Evolutionary conservation across 495 filamentous ascomycete genomes (phyloP).

Genomic region (Peziza echinospora): DNA sequence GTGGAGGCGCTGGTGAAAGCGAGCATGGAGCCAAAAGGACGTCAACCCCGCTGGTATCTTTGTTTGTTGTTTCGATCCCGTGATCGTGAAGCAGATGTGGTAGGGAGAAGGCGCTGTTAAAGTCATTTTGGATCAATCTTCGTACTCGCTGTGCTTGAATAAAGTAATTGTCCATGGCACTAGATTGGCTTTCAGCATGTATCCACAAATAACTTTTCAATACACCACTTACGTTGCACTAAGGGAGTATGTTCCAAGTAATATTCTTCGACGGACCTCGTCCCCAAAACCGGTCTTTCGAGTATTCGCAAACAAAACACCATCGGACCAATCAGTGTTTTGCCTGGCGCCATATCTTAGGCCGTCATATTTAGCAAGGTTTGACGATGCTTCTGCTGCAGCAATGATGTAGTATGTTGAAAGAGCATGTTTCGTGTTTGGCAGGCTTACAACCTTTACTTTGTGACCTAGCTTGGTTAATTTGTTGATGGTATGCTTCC

Average conservation of each 20-base stretch:
- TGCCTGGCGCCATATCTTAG: constrained; percentile 57
- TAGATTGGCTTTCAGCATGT: no score
- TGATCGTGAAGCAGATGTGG: constrained; percentile 40
- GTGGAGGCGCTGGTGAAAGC: constrained; percentile 47
- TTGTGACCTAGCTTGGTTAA: constrained; percentile 43
- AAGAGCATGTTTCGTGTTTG: constrained; percentile 62
- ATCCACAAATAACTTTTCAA: no score
- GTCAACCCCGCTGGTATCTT: constrained; percentile 36
- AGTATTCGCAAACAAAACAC: constrained; percentile 47
- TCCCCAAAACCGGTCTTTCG: constrained; percentile 52
- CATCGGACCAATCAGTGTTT: constrained; percentile 12
- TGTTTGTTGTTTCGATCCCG: constrained; percentile 22
- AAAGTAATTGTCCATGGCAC: constrained; percentile 95
- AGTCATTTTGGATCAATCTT: constrained; percentile 63
- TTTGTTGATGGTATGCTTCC: constrained; percentile 35
- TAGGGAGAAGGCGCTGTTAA: constrained; percentile 51
- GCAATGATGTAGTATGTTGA: constrained; percentile 91
- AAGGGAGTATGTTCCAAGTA: constrained; percentile 76
- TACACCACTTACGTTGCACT: no score
- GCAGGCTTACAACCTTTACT: constrained; percentile 57
- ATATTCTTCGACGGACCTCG: constrained; percentile 67
- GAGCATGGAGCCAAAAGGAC: constrained; percentile 76
- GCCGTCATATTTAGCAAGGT: constrained; percentile 94
- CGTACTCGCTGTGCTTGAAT: constrained; percentile 77
- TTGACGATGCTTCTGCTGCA: constrained; percentile 85